A percentile compares a stretch with the other conserved stretches of the same genome.
These are phyloP conservation scores for Yamadazyma trypodendri DNA, from an alignment of 1,139 yeast species.

Conservation along the genomic window DNA sequence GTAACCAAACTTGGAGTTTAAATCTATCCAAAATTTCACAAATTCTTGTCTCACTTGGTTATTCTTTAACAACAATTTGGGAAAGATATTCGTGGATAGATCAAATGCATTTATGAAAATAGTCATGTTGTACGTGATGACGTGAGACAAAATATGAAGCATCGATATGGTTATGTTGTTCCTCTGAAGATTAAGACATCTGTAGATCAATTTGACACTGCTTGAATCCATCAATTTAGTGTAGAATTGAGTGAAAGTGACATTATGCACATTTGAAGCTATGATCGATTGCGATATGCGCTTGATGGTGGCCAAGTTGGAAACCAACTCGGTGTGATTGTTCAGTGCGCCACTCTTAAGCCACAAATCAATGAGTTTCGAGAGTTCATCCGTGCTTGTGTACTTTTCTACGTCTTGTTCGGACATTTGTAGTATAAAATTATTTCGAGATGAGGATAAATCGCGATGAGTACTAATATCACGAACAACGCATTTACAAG, in stretches of 20 bases:
- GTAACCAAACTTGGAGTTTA: constrained; percentile 23
- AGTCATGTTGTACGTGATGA: constrained; percentile 51
- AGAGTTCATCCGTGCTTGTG: constrained; percentile 10
- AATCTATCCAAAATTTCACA: constrained; percentile 57
- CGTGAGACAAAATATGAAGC: constrained; percentile 51
- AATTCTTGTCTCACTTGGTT: constrained; percentile 55
- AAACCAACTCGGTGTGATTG: constrained; percentile 48
- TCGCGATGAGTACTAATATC: background rate
- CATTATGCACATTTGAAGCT: constrained; percentile 6
- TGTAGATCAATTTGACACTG: constrained; percentile 63
- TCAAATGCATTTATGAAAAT: constrained; percentile 70
- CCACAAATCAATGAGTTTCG: constrained; percentile 42
- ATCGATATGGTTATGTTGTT: constrained; percentile 64
- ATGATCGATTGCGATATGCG: constrained; percentile 6
- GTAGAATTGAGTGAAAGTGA: constrained; percentile 28
- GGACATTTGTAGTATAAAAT: constrained; percentile 1
- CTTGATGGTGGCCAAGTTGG: constrained; percentile 3
- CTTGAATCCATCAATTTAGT: constrained; percentile 49
- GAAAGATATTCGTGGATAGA: constrained; percentile 57
- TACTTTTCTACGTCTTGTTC: constrained; percentile 2
- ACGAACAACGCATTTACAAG: too few species aligned
- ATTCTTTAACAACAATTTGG: constrained; percentile 61
- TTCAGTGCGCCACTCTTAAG: constrained; percentile 63
- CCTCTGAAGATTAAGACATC: constrained; percentile 61
- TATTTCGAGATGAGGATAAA: constrained; percentile 1